Conservation (phyloP, 2,329 filamentous ascomycete species). For the Geosmithia putterillii region DNA sequence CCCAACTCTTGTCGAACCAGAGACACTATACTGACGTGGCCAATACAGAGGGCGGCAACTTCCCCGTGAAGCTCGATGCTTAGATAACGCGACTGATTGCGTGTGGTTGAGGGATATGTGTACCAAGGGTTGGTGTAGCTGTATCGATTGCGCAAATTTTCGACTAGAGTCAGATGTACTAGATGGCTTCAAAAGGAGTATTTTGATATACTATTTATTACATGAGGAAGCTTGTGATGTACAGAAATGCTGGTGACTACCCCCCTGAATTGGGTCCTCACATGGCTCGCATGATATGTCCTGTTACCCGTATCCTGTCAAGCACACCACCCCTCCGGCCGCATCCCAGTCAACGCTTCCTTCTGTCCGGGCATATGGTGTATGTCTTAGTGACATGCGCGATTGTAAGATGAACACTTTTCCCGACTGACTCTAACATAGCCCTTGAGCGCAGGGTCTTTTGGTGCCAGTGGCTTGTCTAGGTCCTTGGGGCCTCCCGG, state of each 20-base stretch:
- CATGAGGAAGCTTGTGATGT: not conserved
- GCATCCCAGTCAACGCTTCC: too few species aligned
- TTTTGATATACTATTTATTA: not conserved
- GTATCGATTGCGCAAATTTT: conserved; percentile 1
- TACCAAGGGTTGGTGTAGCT: not conserved
- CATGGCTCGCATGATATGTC: not conserved
- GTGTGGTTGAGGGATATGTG: not conserved
- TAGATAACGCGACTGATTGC: conserved; percentile 17
- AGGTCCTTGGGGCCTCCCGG: too few species aligned
- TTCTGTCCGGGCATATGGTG: too few species aligned
- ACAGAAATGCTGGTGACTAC: not conserved
- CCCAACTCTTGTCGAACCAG: not conserved
- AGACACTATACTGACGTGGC: conserved; percentile 15
- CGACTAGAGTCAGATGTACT: not conserved
- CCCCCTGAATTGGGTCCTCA: too few species aligned
- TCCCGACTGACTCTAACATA: too few species aligned
- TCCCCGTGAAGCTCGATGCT: conserved; percentile 53
- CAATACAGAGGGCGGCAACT: conserved; percentile 50
- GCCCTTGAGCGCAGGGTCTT: too few species aligned
- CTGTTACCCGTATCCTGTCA: too few species aligned
- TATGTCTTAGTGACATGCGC: too few species aligned
- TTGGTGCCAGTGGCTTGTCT: too few species aligned
- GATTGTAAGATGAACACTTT: too few species aligned
- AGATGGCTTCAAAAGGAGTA: not conserved
- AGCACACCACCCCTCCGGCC: too few species aligned